Conservation (phyloP, 495 filamentous ascomycete species). For the Massariosphaeria phaeospora region DNA sequence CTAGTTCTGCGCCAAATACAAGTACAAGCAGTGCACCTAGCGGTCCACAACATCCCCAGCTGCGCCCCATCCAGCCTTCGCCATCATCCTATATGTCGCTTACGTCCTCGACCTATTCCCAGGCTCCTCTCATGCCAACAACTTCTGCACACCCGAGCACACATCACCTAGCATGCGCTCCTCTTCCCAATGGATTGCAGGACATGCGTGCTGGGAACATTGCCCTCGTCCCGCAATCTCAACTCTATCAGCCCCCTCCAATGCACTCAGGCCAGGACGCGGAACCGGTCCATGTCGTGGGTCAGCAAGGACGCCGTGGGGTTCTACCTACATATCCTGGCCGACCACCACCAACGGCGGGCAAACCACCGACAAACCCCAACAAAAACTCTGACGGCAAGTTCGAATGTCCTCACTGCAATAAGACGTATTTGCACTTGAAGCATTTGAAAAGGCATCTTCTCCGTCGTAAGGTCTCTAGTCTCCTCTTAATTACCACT, state of each 20-base stretch:
- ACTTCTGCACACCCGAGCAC: conserved; percentile 20
- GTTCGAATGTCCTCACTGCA: conserved; percentile 94
- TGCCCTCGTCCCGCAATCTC: conserved; percentile 17
- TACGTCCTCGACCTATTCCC: conserved; percentile 18
- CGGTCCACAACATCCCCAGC: conserved; percentile 26
- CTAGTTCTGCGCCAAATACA: conserved; percentile 14
- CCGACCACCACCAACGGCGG: conserved; percentile 61
- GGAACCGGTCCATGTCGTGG: conserved; percentile 82
- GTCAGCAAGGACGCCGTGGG: conserved; percentile 82
- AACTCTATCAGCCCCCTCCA: conserved; percentile 24
- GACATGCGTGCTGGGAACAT: conserved; percentile 25
- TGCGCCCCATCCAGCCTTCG: conserved; percentile 30
- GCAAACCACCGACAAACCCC: conserved; percentile 74
- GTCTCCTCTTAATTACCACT: conserved; percentile 24
- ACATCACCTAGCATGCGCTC: conserved; percentile 22
- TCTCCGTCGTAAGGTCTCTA: conserved; percentile 73
- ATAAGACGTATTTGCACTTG: conserved; percentile 93
- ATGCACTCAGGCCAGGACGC: conserved; percentile 41
- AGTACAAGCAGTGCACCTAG: conserved; percentile 26
- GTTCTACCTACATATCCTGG: conserved; percentile 88
- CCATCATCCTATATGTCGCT: conserved; percentile 21
- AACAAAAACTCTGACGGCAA: conserved; percentile 94
- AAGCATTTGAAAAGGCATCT: conserved; percentile 97
- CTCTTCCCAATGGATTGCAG: conserved; percentile 19
- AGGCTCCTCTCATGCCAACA: conserved; percentile 18